phyloP scores from a whole-genome alignment of 331 rosid species.

The Erythrophleum ivorense region DNA sequence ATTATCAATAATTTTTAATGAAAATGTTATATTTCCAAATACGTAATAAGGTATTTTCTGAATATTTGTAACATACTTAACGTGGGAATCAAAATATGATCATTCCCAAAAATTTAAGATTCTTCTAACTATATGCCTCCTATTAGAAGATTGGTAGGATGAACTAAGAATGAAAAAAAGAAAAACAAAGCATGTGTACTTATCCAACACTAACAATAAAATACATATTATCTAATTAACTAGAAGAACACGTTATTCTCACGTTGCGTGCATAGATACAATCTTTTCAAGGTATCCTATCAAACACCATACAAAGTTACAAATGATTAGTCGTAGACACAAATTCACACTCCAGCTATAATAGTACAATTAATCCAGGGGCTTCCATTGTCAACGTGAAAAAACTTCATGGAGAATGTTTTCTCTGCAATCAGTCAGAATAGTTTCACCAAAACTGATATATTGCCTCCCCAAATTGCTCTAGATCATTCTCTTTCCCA shows the following conservation, averaged over 20 bases:
- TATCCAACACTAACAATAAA: not conserved
- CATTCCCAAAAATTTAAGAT: not conserved
- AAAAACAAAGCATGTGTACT: too few relatives aligned
- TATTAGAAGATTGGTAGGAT: too few relatives aligned
- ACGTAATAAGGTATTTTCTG: not conserved
- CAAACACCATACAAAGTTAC: slow-evolving; percentile 33
- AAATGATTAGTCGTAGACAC: slow-evolving; percentile 39
- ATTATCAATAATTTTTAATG: too few relatives aligned
- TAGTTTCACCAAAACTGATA: slow-evolving; percentile 13
- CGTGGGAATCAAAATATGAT: not conserved
- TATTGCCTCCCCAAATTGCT: slow-evolving; percentile 28
- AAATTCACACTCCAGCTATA: slow-evolving; percentile 38
- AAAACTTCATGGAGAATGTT: slow-evolving; percentile 15
- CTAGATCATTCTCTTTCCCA: slow-evolving; percentile 12
- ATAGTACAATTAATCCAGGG: slow-evolving; percentile 11
- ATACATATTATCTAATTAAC: not conserved
- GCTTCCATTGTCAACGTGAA: slow-evolving; percentile 24
- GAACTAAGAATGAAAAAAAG: not conserved
- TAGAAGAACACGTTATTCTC: not conserved
- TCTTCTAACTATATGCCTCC: too few relatives aligned
- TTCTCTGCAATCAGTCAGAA: slow-evolving; percentile 27
- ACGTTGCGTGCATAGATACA: slow-evolving; percentile 24
- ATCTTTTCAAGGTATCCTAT: slow-evolving; percentile 13
- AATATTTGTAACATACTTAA: not conserved
- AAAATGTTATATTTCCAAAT: too few relatives aligned